phyloP scores from a whole-genome alignment of 108 stramenopile species.

The Skeletonema marinoi region DNA sequence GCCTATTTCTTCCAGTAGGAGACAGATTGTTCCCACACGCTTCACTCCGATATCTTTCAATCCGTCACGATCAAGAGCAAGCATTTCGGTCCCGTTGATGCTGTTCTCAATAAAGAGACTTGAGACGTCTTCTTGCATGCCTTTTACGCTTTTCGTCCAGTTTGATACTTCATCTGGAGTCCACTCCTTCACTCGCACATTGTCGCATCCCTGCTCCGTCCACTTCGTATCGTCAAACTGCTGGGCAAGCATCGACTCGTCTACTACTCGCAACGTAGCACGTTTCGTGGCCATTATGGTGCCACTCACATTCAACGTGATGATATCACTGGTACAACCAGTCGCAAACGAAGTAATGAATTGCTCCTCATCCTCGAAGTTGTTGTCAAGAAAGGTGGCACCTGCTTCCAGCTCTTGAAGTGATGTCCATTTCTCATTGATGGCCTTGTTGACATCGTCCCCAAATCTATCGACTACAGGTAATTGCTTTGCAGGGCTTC shows the following conservation, averaged over 20 bases:
- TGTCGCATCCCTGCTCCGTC: neutral
- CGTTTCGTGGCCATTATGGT: neutral
- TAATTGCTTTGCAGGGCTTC: too few species aligned
- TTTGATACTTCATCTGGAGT: slow-evolving; percentile 15
- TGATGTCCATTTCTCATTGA: slow-evolving; percentile 8
- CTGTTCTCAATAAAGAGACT: neutral
- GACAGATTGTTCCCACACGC: slow-evolving; percentile 1
- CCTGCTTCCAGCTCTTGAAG: slow-evolving; percentile 13
- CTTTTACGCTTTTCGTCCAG: slow-evolving; percentile 11
- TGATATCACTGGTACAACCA: neutral
- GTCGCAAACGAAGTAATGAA: neutral
- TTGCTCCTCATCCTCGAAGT: slow-evolving; percentile 15
- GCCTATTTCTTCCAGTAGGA: slow-evolving; percentile 18
- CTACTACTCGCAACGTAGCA: neutral
- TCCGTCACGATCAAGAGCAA: slow-evolving; percentile 17
- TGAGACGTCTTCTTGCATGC: neutral
- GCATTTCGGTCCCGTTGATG: slow-evolving; percentile 12
- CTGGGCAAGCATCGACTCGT: neutral
- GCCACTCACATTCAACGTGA: slow-evolving; percentile 4
- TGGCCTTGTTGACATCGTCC: slow-evolving; percentile 21
- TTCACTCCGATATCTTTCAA: slow-evolving; percentile 23
- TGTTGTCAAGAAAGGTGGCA: slow-evolving; percentile 1
- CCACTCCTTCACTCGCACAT: slow-evolving; percentile 10
- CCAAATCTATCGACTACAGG: slow-evolving; percentile 8
- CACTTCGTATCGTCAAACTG: neutral